Conservation (phyloP, 352 stramenopile genomes). For the Globisporangium alternatum region DNA sequence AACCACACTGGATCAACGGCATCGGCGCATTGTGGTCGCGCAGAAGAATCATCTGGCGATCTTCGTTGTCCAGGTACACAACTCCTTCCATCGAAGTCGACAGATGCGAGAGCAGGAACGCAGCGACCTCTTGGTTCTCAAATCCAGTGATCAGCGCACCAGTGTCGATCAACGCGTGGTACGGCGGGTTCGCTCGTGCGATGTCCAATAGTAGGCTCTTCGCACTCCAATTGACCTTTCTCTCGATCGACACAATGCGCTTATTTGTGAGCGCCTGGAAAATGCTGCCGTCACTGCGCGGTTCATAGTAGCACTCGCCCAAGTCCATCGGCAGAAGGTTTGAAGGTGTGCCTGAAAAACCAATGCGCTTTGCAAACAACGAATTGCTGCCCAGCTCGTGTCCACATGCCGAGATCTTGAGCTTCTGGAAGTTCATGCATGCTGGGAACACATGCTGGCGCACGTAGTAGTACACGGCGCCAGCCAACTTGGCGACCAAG, state of each 20-base stretch:
- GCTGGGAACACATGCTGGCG: conserved; percentile 98
- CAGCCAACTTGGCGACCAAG: conserved; percentile 91
- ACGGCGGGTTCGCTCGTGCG: conserved; percentile 58
- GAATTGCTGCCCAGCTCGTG: conserved; percentile 99
- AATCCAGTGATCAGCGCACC: conserved; percentile 90
- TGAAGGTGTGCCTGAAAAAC: conserved; percentile 98
- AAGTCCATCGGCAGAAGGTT: conserved; percentile 99
- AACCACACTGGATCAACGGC: conserved; percentile 87
- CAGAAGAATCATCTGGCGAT: conserved; percentile 92
- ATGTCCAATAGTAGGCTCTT: conserved; percentile 79
- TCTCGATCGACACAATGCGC: conserved; percentile 85
- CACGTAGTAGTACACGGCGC: conserved; percentile 98
- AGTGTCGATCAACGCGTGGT: conserved; percentile 90
- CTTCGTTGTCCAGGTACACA: conserved; percentile 88
- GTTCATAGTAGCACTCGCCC: conserved; percentile 98
- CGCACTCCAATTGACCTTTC: conserved; percentile 81
- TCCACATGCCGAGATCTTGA: conserved; percentile 98
- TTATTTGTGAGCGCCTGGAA: conserved; percentile 95
- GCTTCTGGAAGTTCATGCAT: conserved; percentile 98
- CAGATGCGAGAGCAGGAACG: conserved; percentile 75
- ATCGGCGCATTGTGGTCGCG: conserved; percentile 94
- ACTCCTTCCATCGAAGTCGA: conserved; percentile 84
- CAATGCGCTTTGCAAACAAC: conserved; percentile 96
- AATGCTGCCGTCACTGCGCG: conserved; percentile 98
- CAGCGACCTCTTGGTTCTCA: conserved; percentile 87